These are phyloP conservation scores for Magnolia kwangsiensis DNA, from an alignment of 164 flowering plant species.

Conservation along the genomic window DNA sequence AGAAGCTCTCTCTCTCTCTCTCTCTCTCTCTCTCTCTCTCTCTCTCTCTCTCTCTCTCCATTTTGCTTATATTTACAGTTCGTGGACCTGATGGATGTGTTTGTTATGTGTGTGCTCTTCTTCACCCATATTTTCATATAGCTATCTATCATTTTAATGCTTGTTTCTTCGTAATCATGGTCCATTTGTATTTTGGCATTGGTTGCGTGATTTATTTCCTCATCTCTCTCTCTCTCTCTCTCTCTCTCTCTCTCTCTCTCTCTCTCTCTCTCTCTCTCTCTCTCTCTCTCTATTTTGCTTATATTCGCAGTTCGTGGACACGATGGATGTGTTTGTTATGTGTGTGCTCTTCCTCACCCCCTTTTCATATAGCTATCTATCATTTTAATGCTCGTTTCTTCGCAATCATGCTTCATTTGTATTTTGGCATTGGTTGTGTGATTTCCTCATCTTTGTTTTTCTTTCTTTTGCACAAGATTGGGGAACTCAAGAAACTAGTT, in stretches of 20 bases:
- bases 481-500: constrained; percentile 22
- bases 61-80: background rate
- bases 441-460: background rate
- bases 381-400: background rate
- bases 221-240: background rate
- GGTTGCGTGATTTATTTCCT: background rate
- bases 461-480: constrained; percentile 6
- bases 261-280: background rate
- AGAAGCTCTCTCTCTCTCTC: too few species aligned
- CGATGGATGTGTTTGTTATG: too few species aligned
- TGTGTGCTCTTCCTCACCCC: too few species aligned
- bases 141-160: too few species aligned
- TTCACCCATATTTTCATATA: background rate
- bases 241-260: background rate
- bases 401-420: background rate
- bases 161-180: background rate
- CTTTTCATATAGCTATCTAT: background rate
- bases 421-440: background rate
- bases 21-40: background rate
- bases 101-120: too few species aligned
- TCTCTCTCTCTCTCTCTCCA: background rate
- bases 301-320: too few species aligned
- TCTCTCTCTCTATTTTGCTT: background rate
- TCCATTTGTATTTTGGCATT: background rate
- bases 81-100: too few species aligned